These are phyloP conservation scores for Coemansia sp. DNA, from an alignment of 192 early-diverging fungal species.

Conservation along the genomic window DNA sequence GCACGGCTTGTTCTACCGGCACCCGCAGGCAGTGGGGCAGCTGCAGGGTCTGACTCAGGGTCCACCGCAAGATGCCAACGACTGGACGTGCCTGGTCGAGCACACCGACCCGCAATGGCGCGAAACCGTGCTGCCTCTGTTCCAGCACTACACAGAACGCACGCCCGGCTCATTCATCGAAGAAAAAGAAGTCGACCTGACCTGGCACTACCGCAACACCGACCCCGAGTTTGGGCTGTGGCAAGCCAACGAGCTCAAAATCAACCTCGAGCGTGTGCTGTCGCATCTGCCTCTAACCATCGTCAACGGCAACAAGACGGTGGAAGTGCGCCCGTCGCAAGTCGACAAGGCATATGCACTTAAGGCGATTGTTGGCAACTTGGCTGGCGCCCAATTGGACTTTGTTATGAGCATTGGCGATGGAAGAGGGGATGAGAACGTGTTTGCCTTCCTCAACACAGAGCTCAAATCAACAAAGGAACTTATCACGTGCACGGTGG, in stretches of 20 bases:
- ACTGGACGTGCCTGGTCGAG: constrained; percentile 87
- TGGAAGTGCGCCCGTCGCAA: constrained; percentile 90
- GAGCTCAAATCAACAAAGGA: constrained; percentile 53
- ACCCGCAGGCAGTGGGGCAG: constrained; percentile 61
- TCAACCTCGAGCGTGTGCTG: constrained; percentile 94
- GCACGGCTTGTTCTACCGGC: constrained; percentile 97
- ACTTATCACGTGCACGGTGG: constrained; percentile 85
- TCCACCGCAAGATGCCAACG: constrained; percentile 15
- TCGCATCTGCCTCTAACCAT: constrained; percentile 91
- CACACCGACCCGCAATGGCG: constrained; percentile 90
- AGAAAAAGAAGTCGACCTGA: constrained; percentile 97
- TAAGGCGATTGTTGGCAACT: constrained; percentile 81
- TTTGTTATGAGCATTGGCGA: constrained; percentile 85
- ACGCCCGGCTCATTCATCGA: constrained; percentile 98
- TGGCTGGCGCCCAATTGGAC: constrained; percentile 40
- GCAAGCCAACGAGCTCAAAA: constrained; percentile 97
- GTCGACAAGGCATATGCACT: constrained; percentile 92
- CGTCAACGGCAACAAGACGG: constrained; percentile 93
- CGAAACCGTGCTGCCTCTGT: constrained; percentile 87
- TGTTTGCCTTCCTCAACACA: constrained; percentile 64
- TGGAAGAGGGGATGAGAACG: constrained; percentile 93
- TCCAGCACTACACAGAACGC: constrained; percentile 96
- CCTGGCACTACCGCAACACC: constrained; percentile 97
- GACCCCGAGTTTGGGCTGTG: constrained; percentile 94
- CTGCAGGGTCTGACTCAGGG: constrained; percentile 13